Evolutionary conservation across 352 stramenopile species (phyloP), one percentile per base, ranked within the genome.

Genomic region (Phytopythium ostracodes): DNA sequence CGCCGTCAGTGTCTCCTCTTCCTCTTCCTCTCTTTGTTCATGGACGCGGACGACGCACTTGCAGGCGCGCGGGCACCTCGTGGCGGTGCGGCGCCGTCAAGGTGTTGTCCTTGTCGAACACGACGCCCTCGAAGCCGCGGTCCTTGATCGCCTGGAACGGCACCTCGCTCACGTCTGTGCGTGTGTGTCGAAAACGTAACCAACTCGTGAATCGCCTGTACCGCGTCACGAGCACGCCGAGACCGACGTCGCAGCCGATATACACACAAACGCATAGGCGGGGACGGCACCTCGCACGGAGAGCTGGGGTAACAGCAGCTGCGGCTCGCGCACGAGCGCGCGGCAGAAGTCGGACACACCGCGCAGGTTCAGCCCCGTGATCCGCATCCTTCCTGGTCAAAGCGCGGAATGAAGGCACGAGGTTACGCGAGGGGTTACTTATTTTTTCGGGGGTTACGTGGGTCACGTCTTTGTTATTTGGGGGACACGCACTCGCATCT

Each of bases 51-150:
- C 20, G 25, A n/a, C 40, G 17, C n/a, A 66, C 63, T 59, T 72
- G 66, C 17, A 97, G 73, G 62, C 89, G 79, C 8, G 82, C 72
- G 36, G 96, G 91, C 51, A 98, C 76, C 47, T 82, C 67, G 55
- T 84, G 76, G 59, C 83, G 77, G 62, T 99, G 96, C 10, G 96
- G 96, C 4, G 87, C 77, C 1, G 95, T 99, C 56, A 99, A 70
- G 29, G 96, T 99, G 71, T 99, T 99, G 71, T 99, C 96, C 67
- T 99, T 99, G 80, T 99, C 96, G 68, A 99, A 98, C 54, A 99
- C 81, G 43, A 98, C 84, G 40, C 88, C 91, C 43, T 91, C 87
- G 74, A 98, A 97, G 29, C 93, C 94, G 56, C 73, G 73, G 58
- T 91, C 81, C 57, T 77, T 72, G 35, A 95, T 76, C 55, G 75